Evolutionary conservation across 2,329 filamentous ascomycete species (phyloP).

Genomic region (Neurospora crassa): DNA sequence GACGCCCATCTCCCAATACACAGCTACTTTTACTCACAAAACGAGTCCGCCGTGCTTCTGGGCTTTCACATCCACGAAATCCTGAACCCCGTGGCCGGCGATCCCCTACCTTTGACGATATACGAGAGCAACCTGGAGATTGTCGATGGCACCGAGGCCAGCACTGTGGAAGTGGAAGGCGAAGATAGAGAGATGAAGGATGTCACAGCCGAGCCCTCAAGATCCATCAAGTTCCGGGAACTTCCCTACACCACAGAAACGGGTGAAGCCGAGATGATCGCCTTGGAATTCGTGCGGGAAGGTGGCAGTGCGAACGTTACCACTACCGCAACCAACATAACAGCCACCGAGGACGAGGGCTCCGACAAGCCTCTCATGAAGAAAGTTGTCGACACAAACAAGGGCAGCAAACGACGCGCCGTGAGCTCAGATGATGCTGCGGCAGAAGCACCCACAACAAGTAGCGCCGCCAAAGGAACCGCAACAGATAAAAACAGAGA

Average conservation of each 20-base stretch:
- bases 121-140: slow-evolving; percentile 74
- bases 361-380: slow-evolving; percentile 27
- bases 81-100: slow-evolving; percentile 48
- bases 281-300: slow-evolving; percentile 83
- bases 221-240: slow-evolving; percentile 63
- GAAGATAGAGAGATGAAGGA: slow-evolving; percentile 69
- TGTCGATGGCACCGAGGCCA: slow-evolving; percentile 23
- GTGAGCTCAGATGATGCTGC: slow-evolving; percentile 13
- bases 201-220: slow-evolving; percentile 40
- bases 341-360: slow-evolving; percentile 20
- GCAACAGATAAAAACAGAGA: slow-evolving; percentile 26
- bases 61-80: slow-evolving; percentile 68
- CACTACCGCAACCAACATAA: slow-evolving; percentile 27
- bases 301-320: slow-evolving; percentile 69
- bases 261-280: slow-evolving; percentile 95
- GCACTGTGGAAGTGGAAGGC: slow-evolving; percentile 5
- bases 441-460: neutral
- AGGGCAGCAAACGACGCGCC: slow-evolving; percentile 36
- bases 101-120: slow-evolving; percentile 79
- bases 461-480: slow-evolving; percentile 6
- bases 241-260: slow-evolving; percentile 84
- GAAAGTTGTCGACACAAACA: slow-evolving; percentile 34
- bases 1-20: slow-evolving; percentile 64
- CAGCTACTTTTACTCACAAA: slow-evolving; percentile 65
- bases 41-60: slow-evolving; percentile 80